A percentile compares a stretch with the other conserved stretches of the same genome.
These are phyloP conservation scores for Sporothrix brasiliensis DNA, from an alignment of 2,329 filamentous ascomycete genomes.

Conservation along the genomic window DNA sequence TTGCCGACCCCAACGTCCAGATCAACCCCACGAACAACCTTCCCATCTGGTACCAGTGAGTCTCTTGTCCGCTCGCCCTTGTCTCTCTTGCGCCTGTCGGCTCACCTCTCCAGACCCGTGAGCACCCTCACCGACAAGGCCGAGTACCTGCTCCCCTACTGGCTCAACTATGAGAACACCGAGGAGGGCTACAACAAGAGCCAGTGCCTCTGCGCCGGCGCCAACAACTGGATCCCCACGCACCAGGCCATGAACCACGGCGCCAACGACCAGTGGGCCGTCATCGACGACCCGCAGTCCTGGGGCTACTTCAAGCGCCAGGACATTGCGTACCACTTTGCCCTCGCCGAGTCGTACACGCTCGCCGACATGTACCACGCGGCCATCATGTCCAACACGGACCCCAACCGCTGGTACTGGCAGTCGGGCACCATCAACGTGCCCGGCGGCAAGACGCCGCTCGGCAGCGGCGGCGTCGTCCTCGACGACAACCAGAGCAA, in stretches of 20 bases:
- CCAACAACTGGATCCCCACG: slow-evolving; percentile 56
- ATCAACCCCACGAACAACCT: slow-evolving; percentile 50
- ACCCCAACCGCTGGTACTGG: slow-evolving; percentile 51
- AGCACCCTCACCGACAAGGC: slow-evolving; percentile 46
- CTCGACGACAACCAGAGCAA: slow-evolving; percentile 54
- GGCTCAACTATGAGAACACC: slow-evolving; percentile 56
- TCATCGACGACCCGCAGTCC: slow-evolving; percentile 53
- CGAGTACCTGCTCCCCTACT: slow-evolving; percentile 53
- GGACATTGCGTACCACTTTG: slow-evolving; percentile 58
- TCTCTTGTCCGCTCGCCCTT: slow-evolving; percentile 24
- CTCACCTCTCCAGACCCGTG: slow-evolving; percentile 41
- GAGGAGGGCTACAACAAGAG: slow-evolving; percentile 47
- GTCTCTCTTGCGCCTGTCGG: neutral
- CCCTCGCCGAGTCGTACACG: slow-evolving; percentile 59
- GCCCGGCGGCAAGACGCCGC: slow-evolving; percentile 47
- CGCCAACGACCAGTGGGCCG: slow-evolving; percentile 55
- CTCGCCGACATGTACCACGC: slow-evolving; percentile 57
- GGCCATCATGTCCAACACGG: slow-evolving; percentile 52
- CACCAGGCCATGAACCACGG: slow-evolving; percentile 55
- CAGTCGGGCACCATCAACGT: slow-evolving; percentile 52
- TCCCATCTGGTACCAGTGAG: slow-evolving; percentile 55
- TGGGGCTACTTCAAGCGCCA: slow-evolving; percentile 55
- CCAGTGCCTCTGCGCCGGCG: slow-evolving; percentile 56
- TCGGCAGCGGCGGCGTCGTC: slow-evolving; percentile 47
- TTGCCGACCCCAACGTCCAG: slow-evolving; percentile 58